phyloP scores from a whole-genome alignment of 2,329 filamentous ascomycete genomes.

The Colletotrichum sp. region DNA sequence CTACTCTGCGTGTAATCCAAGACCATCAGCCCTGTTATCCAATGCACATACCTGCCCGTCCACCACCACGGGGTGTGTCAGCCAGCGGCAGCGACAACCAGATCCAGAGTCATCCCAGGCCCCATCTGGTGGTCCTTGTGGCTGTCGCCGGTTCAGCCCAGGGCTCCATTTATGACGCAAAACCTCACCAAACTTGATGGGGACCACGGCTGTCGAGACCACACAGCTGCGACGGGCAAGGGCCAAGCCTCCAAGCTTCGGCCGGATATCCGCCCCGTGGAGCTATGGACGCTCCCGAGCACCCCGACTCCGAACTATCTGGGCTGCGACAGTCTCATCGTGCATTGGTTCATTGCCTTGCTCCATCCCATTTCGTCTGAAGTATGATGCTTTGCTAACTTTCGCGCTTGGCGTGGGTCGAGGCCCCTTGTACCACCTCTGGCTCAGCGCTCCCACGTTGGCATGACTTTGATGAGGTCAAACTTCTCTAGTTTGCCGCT shows the following conservation, averaged over 20 bases:
- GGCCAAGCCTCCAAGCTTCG: slow-evolving; percentile 6
- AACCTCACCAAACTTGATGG: not conserved
- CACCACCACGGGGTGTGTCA: not conserved
- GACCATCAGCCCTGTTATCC: not conserved
- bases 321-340: not conserved
- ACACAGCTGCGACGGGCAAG: not conserved
- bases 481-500: not conserved
- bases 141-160: not conserved
- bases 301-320: slow-evolving; percentile 1
- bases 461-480: not conserved
- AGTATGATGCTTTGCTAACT: not conserved
- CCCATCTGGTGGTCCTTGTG: slow-evolving; percentile 1
- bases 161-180: slow-evolving; percentile 1
- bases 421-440: not conserved
- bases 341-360: not conserved
- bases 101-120: not conserved
- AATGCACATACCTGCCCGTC: not conserved
- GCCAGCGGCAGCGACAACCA: not conserved
- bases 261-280: slow-evolving; percentile 10
- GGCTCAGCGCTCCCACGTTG: not conserved
- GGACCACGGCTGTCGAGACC: not conserved
- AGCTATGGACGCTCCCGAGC: not conserved
- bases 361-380: not conserved
- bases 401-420: not conserved
- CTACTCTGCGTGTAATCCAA: not conserved